phyloP scores from a whole-genome alignment of 768 basidiomycete genomes.

The Mycena haematopus region DNA sequence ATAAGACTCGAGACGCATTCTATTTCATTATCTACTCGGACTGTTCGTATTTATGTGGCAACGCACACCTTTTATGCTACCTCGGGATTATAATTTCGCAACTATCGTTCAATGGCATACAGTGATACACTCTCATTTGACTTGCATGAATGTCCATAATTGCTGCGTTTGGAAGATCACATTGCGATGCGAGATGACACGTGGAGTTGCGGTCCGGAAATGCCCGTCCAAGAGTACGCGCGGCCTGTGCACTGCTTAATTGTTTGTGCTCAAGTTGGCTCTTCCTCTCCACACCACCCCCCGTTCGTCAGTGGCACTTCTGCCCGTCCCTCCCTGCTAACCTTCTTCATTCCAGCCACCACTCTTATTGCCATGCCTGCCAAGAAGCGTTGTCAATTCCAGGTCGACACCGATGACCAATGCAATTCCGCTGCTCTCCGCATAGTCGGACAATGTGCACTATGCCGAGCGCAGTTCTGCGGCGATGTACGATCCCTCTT shows the following conservation, averaged over 20 bases:
- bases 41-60: constrained; percentile 24
- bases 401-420: constrained; percentile 51
- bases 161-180: not conserved
- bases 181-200: no score
- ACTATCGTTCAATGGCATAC: not conserved
- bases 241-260: no score
- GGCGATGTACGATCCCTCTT: constrained; percentile 56
- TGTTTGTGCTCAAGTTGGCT: constrained; percentile 42
- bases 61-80: constrained; percentile 14
- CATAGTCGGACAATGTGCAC: constrained; percentile 85
- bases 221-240: no score
- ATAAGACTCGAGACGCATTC: not conserved
- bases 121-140: no score
- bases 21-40: constrained; percentile 14
- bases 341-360: constrained; percentile 12
- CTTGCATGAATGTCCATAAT: no score
- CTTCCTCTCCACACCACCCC: constrained; percentile 1
- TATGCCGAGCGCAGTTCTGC: constrained; percentile 82
- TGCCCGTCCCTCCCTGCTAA: constrained; percentile 46
- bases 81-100: constrained; percentile 5
- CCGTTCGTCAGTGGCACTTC: constrained; percentile 1
- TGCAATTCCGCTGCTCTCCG: constrained; percentile 84
- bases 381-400: constrained; percentile 89
- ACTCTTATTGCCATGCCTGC: constrained; percentile 61
- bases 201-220: no score